These are phyloP conservation scores for Podaxis carcinomalis DNA, from an alignment of 768 basidiomycete species.

Conservation along the genomic window DNA sequence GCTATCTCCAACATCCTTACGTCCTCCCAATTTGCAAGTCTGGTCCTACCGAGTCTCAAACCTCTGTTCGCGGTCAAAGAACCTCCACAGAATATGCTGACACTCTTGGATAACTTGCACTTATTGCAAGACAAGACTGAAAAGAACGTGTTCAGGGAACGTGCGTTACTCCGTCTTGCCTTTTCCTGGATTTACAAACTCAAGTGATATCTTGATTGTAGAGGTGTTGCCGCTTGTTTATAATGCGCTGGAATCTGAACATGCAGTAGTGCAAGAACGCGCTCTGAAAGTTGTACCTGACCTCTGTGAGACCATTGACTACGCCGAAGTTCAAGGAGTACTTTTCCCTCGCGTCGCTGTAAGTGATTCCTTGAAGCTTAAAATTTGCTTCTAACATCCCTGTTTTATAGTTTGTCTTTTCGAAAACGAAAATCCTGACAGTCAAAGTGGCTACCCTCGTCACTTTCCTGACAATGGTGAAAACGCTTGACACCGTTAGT, in stretches of 20 bases:
- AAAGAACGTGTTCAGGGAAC: slow-evolving; percentile 81
- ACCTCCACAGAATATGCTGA: slow-evolving; percentile 96
- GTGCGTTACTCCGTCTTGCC: slow-evolving; percentile 43
- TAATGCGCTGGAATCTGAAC: slow-evolving; percentile 94
- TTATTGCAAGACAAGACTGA: slow-evolving; percentile 89
- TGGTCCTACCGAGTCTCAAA: slow-evolving; percentile 83
- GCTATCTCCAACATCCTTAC: slow-evolving; percentile 77
- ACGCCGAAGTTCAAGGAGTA: slow-evolving; percentile 88
- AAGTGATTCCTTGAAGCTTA: slow-evolving; percentile 8
- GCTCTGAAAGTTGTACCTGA: slow-evolving; percentile 81
- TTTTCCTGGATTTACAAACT: background rate
- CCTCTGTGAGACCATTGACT: slow-evolving; percentile 91
- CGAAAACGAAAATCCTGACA: slow-evolving; percentile 81
- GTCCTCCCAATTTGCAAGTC: slow-evolving; percentile 72
- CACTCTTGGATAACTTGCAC: slow-evolving; percentile 82
- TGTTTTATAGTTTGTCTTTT: slow-evolving; percentile 73
- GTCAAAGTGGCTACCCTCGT: slow-evolving; percentile 87
- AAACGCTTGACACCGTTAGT: slow-evolving; percentile 80
- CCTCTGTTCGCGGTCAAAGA: slow-evolving; percentile 90
- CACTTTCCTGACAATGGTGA: slow-evolving; percentile 86
- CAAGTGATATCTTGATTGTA: slow-evolving; percentile 23
- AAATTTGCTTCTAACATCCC: background rate
- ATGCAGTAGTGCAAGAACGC: slow-evolving; percentile 85
- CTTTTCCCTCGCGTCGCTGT: slow-evolving; percentile 93
- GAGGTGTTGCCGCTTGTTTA: slow-evolving; percentile 97